Evolutionary conservation across 306 rosid species (phyloP).

Genomic region (Castanea sativa): DNA sequence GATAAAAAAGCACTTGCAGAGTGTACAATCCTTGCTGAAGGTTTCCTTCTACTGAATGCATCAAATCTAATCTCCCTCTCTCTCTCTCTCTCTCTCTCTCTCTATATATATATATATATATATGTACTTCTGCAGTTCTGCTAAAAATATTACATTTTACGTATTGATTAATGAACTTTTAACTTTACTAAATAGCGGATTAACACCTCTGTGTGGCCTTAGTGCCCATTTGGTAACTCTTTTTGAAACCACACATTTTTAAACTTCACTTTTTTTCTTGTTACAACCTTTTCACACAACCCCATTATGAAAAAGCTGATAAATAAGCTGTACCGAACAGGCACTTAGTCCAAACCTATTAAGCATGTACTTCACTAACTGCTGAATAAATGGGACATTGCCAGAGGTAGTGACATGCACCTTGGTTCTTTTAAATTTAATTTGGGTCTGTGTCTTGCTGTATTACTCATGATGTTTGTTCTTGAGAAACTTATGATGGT

Average conservation of each 20-base stretch:
- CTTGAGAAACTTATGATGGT: neutral
- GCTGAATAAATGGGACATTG: neutral
- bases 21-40: neutral
- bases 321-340: too few relatives aligned
- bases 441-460: conserved; percentile 1
- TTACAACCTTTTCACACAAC: too few relatives aligned
- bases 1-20: neutral
- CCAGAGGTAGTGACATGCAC: neutral
- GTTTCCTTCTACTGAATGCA: neutral
- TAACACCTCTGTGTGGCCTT: neutral
- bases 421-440: neutral
- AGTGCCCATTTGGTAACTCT: too few relatives aligned
- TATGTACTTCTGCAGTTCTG: neutral
- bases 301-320: too few relatives aligned
- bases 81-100: too few relatives aligned
- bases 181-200: neutral
- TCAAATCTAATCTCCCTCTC: neutral
- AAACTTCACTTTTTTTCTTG: too few relatives aligned
- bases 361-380: neutral
- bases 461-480: neutral
- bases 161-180: neutral
- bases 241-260: too few relatives aligned
- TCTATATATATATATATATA: too few relatives aligned
- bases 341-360: neutral
- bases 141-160: neutral